Evolutionary conservation across 805 yeast genomes (phyloP).

Genomic region (Yamadazyma paraphyllophila): DNA sequence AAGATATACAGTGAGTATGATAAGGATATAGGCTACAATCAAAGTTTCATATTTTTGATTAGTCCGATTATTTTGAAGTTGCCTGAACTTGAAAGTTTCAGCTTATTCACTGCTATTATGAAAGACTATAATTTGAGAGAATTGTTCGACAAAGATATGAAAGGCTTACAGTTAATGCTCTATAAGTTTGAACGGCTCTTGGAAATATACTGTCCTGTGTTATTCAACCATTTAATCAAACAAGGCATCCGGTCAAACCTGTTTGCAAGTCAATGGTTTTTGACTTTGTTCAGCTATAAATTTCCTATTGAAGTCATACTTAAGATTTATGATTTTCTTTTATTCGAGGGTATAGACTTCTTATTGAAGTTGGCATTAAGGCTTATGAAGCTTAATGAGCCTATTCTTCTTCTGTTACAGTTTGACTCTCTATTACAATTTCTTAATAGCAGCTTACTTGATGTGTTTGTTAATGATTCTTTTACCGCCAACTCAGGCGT

Average conservation of each 20-base stretch:
- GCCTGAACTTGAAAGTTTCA: slow-evolving; percentile 82
- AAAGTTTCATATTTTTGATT: slow-evolving; percentile 93
- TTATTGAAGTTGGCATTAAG: slow-evolving; percentile 81
- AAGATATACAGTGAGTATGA: slow-evolving; percentile 85
- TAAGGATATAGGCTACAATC: slow-evolving; percentile 94
- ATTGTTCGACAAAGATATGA: slow-evolving; percentile 85
- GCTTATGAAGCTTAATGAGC: slow-evolving; percentile 67
- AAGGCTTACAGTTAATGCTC: slow-evolving; percentile 78
- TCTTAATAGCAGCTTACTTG: slow-evolving; percentile 77
- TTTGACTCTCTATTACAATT: slow-evolving; percentile 78
- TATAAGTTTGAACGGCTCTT: slow-evolving; percentile 89
- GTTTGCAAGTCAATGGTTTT: slow-evolving; percentile 98
- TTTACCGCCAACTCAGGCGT: slow-evolving; percentile 5
- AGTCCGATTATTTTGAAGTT: slow-evolving; percentile 82
- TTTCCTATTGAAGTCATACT: slow-evolving; percentile 88
- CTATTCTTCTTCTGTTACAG: slow-evolving; percentile 49
- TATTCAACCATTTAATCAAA: slow-evolving; percentile 72
- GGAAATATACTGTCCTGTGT: slow-evolving; percentile 70
- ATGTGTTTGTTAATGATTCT: slow-evolving; percentile 51
- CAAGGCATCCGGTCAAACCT: slow-evolving; percentile 90
- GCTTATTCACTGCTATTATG: slow-evolving; percentile 79
- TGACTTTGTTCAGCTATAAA: slow-evolving; percentile 91
- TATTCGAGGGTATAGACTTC: slow-evolving; percentile 90
- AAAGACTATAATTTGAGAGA: slow-evolving; percentile 77
- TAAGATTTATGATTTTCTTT: slow-evolving; percentile 81